These are phyloP conservation scores for Vitis rotundifolia DNA, from an alignment of 164 flowering plant species.

Conservation along the genomic window DNA sequence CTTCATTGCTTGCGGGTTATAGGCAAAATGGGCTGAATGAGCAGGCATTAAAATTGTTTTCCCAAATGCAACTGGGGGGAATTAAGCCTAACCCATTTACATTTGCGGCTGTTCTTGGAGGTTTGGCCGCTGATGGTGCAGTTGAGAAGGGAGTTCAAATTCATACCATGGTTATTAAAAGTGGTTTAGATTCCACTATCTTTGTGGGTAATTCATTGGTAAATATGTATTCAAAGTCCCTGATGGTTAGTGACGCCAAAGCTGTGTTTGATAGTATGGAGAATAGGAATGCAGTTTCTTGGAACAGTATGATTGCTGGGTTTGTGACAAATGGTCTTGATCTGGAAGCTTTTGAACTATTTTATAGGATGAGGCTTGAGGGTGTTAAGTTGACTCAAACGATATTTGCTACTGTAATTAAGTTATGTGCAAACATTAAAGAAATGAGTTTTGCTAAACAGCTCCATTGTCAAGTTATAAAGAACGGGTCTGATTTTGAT, in stretches of 20 bases:
- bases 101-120: slow-evolving; percentile 64
- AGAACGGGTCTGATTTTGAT: slow-evolving; percentile 48
- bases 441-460: slow-evolving; percentile 60
- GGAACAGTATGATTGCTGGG: slow-evolving; percentile 82
- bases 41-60: slow-evolving; percentile 39
- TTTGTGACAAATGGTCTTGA: slow-evolving; percentile 57
- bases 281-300: slow-evolving; percentile 52
- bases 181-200: slow-evolving; percentile 45
- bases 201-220: slow-evolving; percentile 76
- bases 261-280: slow-evolving; percentile 53
- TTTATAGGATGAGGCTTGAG: slow-evolving; percentile 55
- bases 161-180: slow-evolving; percentile 61
- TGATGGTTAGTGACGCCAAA: slow-evolving; percentile 51
- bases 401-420: slow-evolving; percentile 50
- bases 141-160: slow-evolving; percentile 49
- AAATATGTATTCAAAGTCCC: slow-evolving; percentile 67
- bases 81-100: slow-evolving; percentile 73
- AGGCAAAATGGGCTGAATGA: slow-evolving; percentile 44
- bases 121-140: slow-evolving; percentile 46
- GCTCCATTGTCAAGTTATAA: slow-evolving; percentile 63
- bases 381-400: slow-evolving; percentile 46
- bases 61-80: slow-evolving; percentile 54
- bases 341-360: slow-evolving; percentile 56
- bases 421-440: slow-evolving; percentile 55
- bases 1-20: slow-evolving; percentile 74